Conservation (phyloP, 2,329 filamentous ascomycete species). For the Colletotrichum aenigma region DNA sequence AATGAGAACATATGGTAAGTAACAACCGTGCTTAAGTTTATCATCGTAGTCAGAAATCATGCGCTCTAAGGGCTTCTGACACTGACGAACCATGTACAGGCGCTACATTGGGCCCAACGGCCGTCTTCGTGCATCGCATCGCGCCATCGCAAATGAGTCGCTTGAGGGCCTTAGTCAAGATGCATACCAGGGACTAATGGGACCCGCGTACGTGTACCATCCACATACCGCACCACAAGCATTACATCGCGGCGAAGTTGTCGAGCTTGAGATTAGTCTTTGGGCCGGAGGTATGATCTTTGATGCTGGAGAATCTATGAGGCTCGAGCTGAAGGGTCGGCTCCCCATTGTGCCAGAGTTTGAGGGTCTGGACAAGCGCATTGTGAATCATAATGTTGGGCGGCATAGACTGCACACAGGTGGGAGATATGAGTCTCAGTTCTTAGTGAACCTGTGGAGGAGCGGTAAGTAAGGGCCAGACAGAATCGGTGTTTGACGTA, state of each 20-base stretch:
- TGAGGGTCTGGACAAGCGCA: neutral
- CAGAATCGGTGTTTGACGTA: too few relatives aligned
- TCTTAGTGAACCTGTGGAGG: neutral
- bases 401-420: neutral
- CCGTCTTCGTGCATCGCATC: neutral
- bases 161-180: neutral
- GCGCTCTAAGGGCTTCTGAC: accelerated
- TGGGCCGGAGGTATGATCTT: neutral
- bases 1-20: neutral
- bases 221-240: neutral
- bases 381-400: neutral
- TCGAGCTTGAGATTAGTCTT: neutral
- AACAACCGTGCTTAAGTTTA: neutral
- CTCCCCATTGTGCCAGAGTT: neutral
- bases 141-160: neutral
- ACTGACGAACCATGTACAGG: accelerated
- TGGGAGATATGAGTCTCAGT: neutral
- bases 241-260: neutral
- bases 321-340: neutral
- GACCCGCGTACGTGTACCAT: neutral
- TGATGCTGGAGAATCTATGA: neutral
- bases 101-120: neutral
- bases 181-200: neutral
- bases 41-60: neutral
- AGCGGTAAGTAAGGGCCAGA: neutral